Evolutionary conservation across 768 basidiomycete genomes (phyloP), one percentile per base, ranked within the genome.

Genomic region (Boletus reticuloceps): DNA sequence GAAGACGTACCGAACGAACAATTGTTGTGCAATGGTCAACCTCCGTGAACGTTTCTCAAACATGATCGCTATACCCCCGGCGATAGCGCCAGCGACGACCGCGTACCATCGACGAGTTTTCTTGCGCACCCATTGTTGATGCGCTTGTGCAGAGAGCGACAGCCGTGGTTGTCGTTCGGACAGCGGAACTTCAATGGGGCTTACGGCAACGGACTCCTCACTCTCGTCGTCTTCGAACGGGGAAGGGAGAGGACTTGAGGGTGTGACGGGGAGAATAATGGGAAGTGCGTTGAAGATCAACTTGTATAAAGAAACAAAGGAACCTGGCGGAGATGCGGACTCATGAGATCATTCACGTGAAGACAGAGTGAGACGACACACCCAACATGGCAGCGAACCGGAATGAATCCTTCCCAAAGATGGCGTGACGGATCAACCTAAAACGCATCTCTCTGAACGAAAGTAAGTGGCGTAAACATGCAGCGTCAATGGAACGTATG

Each of bases 361-460:
- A 36, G 19, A 25, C 9, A 32, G 25, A 58, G 46, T 20, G 22
- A 46, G 40, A 58, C 8, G 52, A 56, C 53, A 1, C 27, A 86
- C 91, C 93, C 37, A 98, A 76, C 92, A 95, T 95, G 0, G 86
- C 84, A 5, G 86, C 91, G 59, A 96, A 95, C 19, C 94, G 77
- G 65, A 88, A 80, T 0, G 91, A 86, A 64, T 97, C 94, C 40
- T 75, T 58, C 0, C 94, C 94, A 60, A 97, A 90, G 42, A 96
- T 75, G 0, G 93, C 94, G 73, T 83, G 89, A 5, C 88, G 82
- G 47, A 97, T 77, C 22, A 94, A 69, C 5, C 82, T 71, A 9
- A 89, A 71, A 11, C 88, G 82, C 51, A 80, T 71, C n/a, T 82
- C 74, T 63, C 90, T 94, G 62, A 6, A 50, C 25, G n/a, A 45